These are phyloP conservation scores for Trapa bicornis DNA, from an alignment of 345 rosid species.

Conservation along the genomic window DNA sequence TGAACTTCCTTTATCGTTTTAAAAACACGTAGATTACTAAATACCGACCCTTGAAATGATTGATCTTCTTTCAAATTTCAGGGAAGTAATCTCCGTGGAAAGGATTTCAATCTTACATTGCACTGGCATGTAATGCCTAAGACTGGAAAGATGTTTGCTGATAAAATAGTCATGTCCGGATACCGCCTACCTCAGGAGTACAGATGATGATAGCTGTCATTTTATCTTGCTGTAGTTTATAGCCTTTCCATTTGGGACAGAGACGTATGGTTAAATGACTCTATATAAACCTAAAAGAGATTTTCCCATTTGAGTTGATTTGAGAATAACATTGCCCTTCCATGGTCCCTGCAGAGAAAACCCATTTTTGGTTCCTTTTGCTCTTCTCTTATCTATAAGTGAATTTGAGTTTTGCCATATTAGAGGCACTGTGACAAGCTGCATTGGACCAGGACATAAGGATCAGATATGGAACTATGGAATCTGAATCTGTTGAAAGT, in stretches of 20 bases:
- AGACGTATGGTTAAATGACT: no score
- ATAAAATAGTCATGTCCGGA: constrained; percentile 64
- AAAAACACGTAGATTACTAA: background rate
- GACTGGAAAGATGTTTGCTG: constrained; percentile 81
- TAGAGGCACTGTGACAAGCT: no score
- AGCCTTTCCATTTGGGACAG: background rate
- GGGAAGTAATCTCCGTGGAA: constrained; percentile 81
- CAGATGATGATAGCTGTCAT: constrained; percentile 22
- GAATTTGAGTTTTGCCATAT: no score
- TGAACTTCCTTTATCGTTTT: background rate
- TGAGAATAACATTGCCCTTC: background rate
- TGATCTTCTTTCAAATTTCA: constrained; percentile 12
- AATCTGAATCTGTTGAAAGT: no score
- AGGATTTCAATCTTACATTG: constrained; percentile 74
- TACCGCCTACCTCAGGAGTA: constrained; percentile 68
- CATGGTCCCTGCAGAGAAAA: background rate
- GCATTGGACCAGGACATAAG: no score
- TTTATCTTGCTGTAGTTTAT: constrained; percentile 2
- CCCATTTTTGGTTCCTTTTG: no score
- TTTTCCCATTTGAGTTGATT: background rate
- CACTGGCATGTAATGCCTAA: constrained; percentile 99
- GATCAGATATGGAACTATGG: no score
- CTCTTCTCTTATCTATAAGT: no score
- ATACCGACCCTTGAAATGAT: background rate
- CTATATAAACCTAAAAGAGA: background rate